phyloP scores from a whole-genome alignment of 495 filamentous ascomycete species.

The Penicillium herquei region DNA sequence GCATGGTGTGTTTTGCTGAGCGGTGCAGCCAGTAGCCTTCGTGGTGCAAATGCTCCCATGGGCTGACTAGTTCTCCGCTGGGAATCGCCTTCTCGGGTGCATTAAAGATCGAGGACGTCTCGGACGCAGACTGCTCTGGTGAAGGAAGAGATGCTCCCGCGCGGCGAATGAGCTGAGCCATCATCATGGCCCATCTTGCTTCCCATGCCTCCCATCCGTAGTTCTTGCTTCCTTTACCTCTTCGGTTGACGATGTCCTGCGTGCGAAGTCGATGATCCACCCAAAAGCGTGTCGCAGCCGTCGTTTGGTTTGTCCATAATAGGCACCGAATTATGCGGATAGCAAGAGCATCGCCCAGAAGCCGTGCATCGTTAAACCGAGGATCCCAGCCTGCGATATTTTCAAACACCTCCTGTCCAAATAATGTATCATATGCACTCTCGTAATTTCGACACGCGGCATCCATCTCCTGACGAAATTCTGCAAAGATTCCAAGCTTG shows the following conservation, averaged over 20 bases:
- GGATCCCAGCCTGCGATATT: conserved; percentile 82
- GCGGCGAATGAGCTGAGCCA: conserved; percentile 75
- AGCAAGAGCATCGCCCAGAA: conserved; percentile 75
- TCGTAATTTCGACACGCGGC: conserved; percentile 78
- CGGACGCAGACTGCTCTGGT: conserved; percentile 17
- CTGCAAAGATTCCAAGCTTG: conserved; percentile 85
- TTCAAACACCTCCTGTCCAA: conserved; percentile 79
- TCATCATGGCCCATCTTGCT: conserved; percentile 74
- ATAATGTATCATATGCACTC: conserved; percentile 75
- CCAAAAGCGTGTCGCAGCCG: conserved; percentile 75
- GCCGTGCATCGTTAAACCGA: conserved; percentile 79
- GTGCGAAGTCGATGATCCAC: conserved; percentile 66
- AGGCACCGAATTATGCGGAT: conserved; percentile 78
- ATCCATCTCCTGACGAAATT: conserved; percentile 89
- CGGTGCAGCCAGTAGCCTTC: conserved; percentile 81
- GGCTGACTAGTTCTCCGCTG: conserved; percentile 61
- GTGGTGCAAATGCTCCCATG: conserved; percentile 83
- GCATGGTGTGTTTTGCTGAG: conserved; percentile 63
- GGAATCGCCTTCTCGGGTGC: conserved; percentile 66
- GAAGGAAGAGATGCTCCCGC: conserved; percentile 46
- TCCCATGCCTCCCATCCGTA: conserved; percentile 91
- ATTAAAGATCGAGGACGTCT: conserved; percentile 49
- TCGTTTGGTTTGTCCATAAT: conserved; percentile 71
- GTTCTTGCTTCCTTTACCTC: conserved; percentile 75
- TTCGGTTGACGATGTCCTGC: conserved; percentile 71